Evolutionary conservation across 164 flowering plant genomes (phyloP).

Genomic region (Umbellularia californica): DNA sequence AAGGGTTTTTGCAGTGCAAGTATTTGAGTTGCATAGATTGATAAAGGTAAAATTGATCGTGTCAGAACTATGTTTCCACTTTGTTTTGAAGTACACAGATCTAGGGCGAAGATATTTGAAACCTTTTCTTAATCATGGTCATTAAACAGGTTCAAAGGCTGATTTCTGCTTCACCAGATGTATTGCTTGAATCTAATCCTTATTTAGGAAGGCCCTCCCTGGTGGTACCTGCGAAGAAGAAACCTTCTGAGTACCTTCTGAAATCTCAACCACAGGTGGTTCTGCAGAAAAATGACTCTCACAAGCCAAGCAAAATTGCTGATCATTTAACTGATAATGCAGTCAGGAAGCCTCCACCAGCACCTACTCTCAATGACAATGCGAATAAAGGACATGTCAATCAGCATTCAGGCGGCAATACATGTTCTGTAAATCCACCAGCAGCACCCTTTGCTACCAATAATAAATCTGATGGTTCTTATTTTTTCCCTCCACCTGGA

Average conservation of each 20-base stretch:
- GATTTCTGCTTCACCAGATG: constrained; percentile 61
- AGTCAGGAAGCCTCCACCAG: constrained; percentile 37
- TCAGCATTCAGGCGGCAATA: constrained; percentile 22
- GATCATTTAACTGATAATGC: constrained; percentile 46
- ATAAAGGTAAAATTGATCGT: constrained; percentile 44
- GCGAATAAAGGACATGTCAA: constrained; percentile 18
- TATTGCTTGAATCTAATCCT: constrained; percentile 35
- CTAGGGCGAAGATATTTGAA: not conserved
- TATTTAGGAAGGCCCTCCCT: constrained; percentile 21
- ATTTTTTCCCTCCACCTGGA: constrained; percentile 36
- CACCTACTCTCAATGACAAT: constrained; percentile 33
- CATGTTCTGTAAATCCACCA: constrained; percentile 2
- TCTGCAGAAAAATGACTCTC: constrained; percentile 34
- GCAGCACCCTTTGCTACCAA: constrained; percentile 24
- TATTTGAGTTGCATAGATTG: constrained; percentile 90
- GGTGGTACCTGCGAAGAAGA: constrained; percentile 27
- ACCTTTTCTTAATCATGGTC: not conserved
- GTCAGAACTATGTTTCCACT: not conserved
- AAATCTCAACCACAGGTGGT: constrained; percentile 24
- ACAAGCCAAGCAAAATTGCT: constrained; percentile 26
- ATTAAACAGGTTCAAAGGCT: constrained; percentile 66
- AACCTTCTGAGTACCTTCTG: constrained; percentile 28
- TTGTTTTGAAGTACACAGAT: too few species aligned
- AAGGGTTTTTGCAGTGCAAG: constrained; percentile 72
- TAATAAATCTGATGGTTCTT: constrained; percentile 35